Percentiles rank a stretch among this genome's conserved stretches.
Evolutionary conservation across 495 filamentous ascomycete species (phyloP).

Genomic region (Tirmania nivea): DNA sequence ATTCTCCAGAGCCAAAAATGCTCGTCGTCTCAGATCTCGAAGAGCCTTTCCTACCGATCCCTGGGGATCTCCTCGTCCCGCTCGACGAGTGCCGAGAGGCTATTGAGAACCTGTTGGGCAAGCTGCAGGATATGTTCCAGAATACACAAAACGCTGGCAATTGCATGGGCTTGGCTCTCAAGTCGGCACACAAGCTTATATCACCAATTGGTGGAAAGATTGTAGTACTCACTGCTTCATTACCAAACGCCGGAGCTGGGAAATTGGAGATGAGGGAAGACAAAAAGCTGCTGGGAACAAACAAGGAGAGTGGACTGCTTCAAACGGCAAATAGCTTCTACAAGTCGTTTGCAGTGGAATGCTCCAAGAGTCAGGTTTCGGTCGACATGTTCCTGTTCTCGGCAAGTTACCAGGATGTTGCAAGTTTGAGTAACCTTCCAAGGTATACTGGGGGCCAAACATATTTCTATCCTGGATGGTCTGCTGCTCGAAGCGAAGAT

Average conservation of each 20-base stretch:
- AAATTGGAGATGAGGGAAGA: conserved; percentile 89
- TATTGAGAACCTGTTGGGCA: conserved; percentile 74
- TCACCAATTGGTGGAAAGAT: conserved; percentile 86
- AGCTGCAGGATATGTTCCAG: conserved; percentile 91
- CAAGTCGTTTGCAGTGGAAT: conserved; percentile 97
- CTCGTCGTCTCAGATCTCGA: conserved; percentile 89
- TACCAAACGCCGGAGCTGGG: conserved; percentile 80
- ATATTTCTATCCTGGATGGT: conserved; percentile 97
- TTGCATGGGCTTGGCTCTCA: conserved; percentile 79
- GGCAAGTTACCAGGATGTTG: conserved; percentile 90
- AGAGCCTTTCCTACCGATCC: conserved; percentile 89
- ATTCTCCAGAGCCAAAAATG: conserved; percentile 70
- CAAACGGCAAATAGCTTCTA: conserved; percentile 92
- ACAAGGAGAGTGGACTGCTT: conserved; percentile 65
- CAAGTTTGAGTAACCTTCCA: conserved; percentile 80
- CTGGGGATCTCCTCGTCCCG: conserved; percentile 78
- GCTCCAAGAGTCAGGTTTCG: conserved; percentile 94
- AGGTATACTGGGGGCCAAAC: conserved; percentile 95
- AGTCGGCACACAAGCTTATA: conserved; percentile 87
- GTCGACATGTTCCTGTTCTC: conserved; percentile 99
- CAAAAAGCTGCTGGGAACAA: conserved; percentile 87
- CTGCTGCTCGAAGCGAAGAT: conserved; percentile 75
- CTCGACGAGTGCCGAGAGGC: conserved; percentile 72
- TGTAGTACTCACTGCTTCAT: conserved; percentile 62
- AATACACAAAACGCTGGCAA: conserved; percentile 68